A percentile compares a stretch with the other conserved stretches of the same genome.
These are phyloP conservation scores for Fomitopsis pulvina DNA, from an alignment of 768 basidiomycete species.

Conservation along the genomic window DNA sequence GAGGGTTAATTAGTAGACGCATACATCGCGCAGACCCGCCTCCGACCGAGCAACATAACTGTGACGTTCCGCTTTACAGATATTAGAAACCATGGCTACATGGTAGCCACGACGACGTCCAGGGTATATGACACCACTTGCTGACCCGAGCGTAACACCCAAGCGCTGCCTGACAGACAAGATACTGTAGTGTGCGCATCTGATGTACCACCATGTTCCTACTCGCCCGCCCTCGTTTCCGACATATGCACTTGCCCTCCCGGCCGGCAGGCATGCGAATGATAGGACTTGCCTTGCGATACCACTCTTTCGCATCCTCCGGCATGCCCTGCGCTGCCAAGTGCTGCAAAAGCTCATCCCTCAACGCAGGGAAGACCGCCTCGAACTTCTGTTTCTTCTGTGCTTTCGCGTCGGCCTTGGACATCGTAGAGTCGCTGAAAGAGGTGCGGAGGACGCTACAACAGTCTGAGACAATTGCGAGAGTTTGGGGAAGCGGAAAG, in stretches of 20 bases:
- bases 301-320: constrained; percentile 80
- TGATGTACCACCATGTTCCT: too few species aligned
- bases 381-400: constrained; percentile 53
- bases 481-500: not conserved
- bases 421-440: not conserved
- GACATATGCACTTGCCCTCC: not conserved
- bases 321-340: constrained; percentile 74
- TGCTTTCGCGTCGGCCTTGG: constrained; percentile 17
- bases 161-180: too few species aligned
- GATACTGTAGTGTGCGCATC: too few species aligned
- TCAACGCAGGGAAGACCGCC: constrained; percentile 61
- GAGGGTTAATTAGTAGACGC: too few species aligned
- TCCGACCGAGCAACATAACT: too few species aligned
- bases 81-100: too few species aligned
- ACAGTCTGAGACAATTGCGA: not conserved
- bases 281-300: constrained; percentile 50
- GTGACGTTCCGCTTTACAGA: too few species aligned
- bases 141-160: too few species aligned
- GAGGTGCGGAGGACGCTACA: not conserved
- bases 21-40: too few species aligned
- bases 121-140: too few species aligned
- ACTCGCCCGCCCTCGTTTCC: too few species aligned
- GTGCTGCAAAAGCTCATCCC: constrained; percentile 70
- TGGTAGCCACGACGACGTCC: too few species aligned
- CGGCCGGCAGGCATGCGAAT: not conserved